Evolutionary conservation across 768 basidiomycete species (phyloP), one percentile per base, ranked within the genome.

Genomic region (Agaricus subrufescens): DNA sequence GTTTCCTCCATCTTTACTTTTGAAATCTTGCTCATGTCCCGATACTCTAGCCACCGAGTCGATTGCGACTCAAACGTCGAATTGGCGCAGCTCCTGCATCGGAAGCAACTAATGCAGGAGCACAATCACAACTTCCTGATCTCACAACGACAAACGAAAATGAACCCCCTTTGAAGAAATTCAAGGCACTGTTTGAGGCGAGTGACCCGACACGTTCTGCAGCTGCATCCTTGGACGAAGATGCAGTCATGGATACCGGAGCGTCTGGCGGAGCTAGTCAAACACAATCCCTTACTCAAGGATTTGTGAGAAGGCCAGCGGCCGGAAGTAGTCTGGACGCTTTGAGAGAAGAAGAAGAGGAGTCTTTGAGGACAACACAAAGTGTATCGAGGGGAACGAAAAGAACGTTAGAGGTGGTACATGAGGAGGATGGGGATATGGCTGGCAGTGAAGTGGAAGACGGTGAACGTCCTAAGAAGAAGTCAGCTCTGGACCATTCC

Each of bases 181-280:
- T 84, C 72, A 85, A 82, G 61, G 81, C 83, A 0, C 72, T 89
- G 10, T 89, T 87, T 59, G 87, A 89, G 15, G 80, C 82, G 8
- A 85, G 75, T 43, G 75, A 84, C 63, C 85, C 83, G 10, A 29
- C 43, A 12, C 46, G 38, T 43, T 11, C 54, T 51, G 52, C 58
- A 59, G 37, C 19, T 59, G 66, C 58, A 60, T 73, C 62, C 58
- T 60, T 44, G n/a, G 63, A 69, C 25, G 67, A 71, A 11, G 38
- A 49, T 39, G 23, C 23, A 4, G n/a, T 40, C 19, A 10, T 29
- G 31, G 47, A 42, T 19, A 38, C 50, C 25, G 65, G 58, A 49
- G 52, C 60, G 9, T 49, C 60, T 4, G 54, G 45, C 50, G 31
- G 44, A 57, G 52, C 46, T n/a, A 67, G 65, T 52, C 69, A 71